Conservation (phyloP, 2,329 filamentous ascomycete species). For the Keithomyces neogunnii region DNA sequence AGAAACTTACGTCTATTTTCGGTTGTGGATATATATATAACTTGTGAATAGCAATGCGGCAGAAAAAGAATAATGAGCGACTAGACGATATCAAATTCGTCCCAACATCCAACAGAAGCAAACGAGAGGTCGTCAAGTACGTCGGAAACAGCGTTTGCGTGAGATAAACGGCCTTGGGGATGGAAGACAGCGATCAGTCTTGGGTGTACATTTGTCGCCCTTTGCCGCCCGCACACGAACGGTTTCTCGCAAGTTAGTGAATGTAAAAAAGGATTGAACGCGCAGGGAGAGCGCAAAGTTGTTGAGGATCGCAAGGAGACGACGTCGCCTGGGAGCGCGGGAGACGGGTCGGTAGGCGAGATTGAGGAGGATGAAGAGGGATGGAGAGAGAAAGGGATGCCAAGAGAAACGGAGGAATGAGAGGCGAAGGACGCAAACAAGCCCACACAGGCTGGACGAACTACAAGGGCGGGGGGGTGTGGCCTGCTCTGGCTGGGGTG, state of each 20-base stretch:
- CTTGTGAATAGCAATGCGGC: background rate
- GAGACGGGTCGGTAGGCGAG: constrained; percentile 21
- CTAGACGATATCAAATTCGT: constrained; percentile 30
- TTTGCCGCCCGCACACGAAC: constrained; percentile 18
- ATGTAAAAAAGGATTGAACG: constrained; percentile 10
- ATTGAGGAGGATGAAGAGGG: constrained; percentile 14
- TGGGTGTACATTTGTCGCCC: constrained; percentile 24
- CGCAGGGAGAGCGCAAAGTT: constrained; percentile 14
- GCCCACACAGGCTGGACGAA: too few relatives aligned
- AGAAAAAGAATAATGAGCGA: constrained; percentile 28
- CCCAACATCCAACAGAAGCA: constrained; percentile 13
- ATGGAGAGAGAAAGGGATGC: constrained; percentile 16
- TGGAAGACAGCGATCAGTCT: constrained; percentile 20
- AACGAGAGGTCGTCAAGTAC: constrained; percentile 19
- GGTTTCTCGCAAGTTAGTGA: constrained; percentile 7
- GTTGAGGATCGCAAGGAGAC: constrained; percentile 21
- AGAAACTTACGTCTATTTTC: constrained; percentile 13
- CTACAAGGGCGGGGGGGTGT: constrained; percentile 8
- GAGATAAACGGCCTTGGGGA: constrained; percentile 7
- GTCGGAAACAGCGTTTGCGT: constrained; percentile 14
- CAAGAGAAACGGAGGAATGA: constrained; percentile 22
- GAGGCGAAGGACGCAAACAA: constrained; percentile 20
- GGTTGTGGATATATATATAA: constrained; percentile 7
- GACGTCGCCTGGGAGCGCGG: constrained; percentile 22
- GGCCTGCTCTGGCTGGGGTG: too few relatives aligned